phyloP scores from a whole-genome alignment of 331 rosid species.

The Phaseolus coccineus region DNA sequence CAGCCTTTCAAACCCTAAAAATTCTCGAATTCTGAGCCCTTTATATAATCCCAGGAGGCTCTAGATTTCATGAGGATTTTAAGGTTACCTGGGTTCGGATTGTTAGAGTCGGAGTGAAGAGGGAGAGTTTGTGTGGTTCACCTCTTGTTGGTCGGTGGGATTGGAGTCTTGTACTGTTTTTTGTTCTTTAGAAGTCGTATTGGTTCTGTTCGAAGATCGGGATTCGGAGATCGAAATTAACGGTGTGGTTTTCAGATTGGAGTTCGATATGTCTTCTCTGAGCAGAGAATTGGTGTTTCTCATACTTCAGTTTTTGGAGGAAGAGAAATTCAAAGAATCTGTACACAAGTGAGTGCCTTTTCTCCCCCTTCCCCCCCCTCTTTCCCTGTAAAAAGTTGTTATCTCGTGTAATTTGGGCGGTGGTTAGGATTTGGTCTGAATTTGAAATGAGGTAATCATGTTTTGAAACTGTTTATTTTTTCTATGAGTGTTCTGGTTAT shows the following conservation, averaged over 20 bases:
- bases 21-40: slow-evolving; percentile 51
- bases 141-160: slow-evolving; percentile 39
- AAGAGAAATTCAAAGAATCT: slow-evolving; percentile 82
- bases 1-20: slow-evolving; percentile 82
- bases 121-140: slow-evolving; percentile 21
- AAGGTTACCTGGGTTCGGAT: slow-evolving; percentile 26
- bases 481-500: background rate
- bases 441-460: slow-evolving; percentile 27
- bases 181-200: background rate
- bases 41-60: slow-evolving; percentile 27
- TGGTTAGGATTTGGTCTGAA: background rate
- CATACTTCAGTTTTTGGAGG: slow-evolving; percentile 88
- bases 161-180: slow-evolving; percentile 33
- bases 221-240: slow-evolving; percentile 31
- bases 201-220: slow-evolving; percentile 35
- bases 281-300: slow-evolving; percentile 90
- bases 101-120: slow-evolving; percentile 17
- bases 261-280: slow-evolving; percentile 68
- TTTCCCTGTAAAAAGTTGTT: background rate
- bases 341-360: slow-evolving; percentile 68
- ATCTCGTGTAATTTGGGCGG: background rate
- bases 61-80: slow-evolving; percentile 35
- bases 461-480: background rate
- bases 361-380: background rate
- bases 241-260: slow-evolving; percentile 27